These are phyloP conservation scores for Catharanthus roseus DNA, from an alignment of 257 asterid genomes.

Conservation along the genomic window DNA sequence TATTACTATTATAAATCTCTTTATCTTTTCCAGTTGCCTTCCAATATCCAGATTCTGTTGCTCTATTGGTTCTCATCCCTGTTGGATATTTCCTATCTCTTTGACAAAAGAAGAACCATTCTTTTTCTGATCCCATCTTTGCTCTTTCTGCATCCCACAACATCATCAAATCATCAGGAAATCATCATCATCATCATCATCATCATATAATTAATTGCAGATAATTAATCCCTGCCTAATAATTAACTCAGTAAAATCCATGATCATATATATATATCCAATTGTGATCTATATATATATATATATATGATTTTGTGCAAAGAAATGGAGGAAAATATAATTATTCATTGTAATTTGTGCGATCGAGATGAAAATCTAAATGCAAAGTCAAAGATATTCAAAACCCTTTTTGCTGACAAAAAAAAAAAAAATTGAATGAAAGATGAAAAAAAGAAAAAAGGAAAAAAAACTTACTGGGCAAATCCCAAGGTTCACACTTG, in stretches of 20 bases:
- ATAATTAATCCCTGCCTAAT: too few relatives aligned
- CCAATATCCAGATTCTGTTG: constrained; percentile 80
- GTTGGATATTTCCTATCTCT: constrained; percentile 82
- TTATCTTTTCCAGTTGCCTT: constrained; percentile 89
- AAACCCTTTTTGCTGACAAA: background rate
- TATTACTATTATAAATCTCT: constrained; percentile 62
- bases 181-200: too few relatives aligned
- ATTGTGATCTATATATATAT: too few relatives aligned
- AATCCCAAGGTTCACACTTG: constrained; percentile 92
- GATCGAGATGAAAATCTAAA: too few relatives aligned
- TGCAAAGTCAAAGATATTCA: background rate
- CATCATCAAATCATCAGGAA: background rate
- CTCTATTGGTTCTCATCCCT: constrained; percentile 81
- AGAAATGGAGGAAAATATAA: too few relatives aligned
- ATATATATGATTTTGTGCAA: too few relatives aligned
- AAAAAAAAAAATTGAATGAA: background rate
- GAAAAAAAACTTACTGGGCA: constrained; percentile 48
- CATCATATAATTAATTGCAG: too few relatives aligned
- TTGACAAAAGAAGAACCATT: constrained; percentile 71
- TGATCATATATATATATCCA: too few relatives aligned
- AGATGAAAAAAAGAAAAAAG: too few relatives aligned
- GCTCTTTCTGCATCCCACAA: constrained; percentile 47
- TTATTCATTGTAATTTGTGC: background rate
- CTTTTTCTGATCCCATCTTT: constrained; percentile 74
- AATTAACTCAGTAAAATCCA: too few relatives aligned